Evolutionary conservation across 75 land plant genomes (phyloP).

Genomic region (Cupressus sempervirens): DNA sequence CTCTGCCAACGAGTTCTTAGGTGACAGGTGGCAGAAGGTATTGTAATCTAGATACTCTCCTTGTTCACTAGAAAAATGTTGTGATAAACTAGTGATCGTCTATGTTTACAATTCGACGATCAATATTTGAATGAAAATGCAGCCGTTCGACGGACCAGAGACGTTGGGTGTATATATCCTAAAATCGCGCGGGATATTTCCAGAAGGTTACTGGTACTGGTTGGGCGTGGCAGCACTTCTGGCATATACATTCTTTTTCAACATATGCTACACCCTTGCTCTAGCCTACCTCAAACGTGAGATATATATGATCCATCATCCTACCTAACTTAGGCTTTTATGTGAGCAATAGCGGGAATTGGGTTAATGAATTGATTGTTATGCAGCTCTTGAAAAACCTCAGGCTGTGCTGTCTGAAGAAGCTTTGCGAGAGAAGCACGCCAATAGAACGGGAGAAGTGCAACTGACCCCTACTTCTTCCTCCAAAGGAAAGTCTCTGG

Average conservation of each 20-base stretch:
- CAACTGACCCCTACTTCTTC: not conserved
- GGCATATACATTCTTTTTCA: slow-evolving; percentile 24
- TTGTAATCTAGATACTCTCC: not conserved
- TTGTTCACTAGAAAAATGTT: not conserved
- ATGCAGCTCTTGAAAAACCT: slow-evolving; percentile 69
- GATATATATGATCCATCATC: not conserved
- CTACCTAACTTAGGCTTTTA: too few species aligned
- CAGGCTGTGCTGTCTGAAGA: slow-evolving; percentile 69
- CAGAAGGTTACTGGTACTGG: slow-evolving; percentile 30
- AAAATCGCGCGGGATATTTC: slow-evolving; percentile 21
- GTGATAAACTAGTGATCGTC: not conserved
- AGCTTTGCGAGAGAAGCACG: slow-evolving; percentile 38
- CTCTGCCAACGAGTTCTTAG: slow-evolving; percentile 75
- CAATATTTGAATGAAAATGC: not conserved
- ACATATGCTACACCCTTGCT: slow-evolving; percentile 17
- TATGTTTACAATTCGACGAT: not conserved
- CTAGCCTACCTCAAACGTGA: slow-evolving; percentile 24
- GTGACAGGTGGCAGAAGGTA: slow-evolving; percentile 72
- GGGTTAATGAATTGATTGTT: not conserved
- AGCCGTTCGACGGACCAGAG: slow-evolving; percentile 1
- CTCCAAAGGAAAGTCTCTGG: not conserved
- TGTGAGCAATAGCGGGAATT: not conserved
- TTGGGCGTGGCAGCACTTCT: slow-evolving; percentile 15
- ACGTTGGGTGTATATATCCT: slow-evolving; percentile 20
- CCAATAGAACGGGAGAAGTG: slow-evolving; percentile 32